phyloP scores from a whole-genome alignment of 495 filamentous ascomycete species.

The Cercophora samala region DNA sequence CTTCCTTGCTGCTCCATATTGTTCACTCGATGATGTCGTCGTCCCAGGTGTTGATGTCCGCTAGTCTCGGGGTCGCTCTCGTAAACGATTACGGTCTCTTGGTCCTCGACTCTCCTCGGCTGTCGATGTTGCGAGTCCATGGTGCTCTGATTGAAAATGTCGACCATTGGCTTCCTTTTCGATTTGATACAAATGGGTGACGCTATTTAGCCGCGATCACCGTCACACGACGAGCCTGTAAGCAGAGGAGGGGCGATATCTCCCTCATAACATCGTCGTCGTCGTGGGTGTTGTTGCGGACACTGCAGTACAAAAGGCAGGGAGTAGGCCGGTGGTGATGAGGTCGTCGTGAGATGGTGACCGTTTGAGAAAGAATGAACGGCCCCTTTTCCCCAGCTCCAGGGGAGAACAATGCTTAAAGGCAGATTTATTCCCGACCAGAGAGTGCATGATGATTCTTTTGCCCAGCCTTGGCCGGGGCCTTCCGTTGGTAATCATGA shows the following conservation, averaged over 20 bases:
- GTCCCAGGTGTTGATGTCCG: background rate
- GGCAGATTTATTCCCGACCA: background rate
- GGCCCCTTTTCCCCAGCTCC: background rate
- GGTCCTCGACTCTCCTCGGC: background rate
- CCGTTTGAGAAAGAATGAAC: background rate
- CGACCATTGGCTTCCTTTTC: background rate
- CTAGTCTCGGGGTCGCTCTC: background rate
- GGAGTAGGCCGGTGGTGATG: background rate
- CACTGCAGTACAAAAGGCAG: background rate
- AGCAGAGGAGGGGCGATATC: background rate
- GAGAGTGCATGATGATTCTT: background rate
- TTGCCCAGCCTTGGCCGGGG: background rate
- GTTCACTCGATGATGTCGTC: background rate
- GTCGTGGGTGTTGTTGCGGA: background rate
- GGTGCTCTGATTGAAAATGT: background rate
- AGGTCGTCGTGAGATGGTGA: background rate
- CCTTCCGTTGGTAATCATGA: constrained; percentile 12
- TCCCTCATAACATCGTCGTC: background rate
- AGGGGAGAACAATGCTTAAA: background rate
- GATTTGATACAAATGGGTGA: background rate
- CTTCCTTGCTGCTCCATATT: background rate
- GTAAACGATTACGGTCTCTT: background rate
- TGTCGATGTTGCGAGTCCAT: background rate
- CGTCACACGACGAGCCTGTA: background rate
- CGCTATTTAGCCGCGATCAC: background rate